These are phyloP conservation scores for Cocos nucifera DNA, from an alignment of 176 grass and related monocot genomes.

Conservation along the genomic window DNA sequence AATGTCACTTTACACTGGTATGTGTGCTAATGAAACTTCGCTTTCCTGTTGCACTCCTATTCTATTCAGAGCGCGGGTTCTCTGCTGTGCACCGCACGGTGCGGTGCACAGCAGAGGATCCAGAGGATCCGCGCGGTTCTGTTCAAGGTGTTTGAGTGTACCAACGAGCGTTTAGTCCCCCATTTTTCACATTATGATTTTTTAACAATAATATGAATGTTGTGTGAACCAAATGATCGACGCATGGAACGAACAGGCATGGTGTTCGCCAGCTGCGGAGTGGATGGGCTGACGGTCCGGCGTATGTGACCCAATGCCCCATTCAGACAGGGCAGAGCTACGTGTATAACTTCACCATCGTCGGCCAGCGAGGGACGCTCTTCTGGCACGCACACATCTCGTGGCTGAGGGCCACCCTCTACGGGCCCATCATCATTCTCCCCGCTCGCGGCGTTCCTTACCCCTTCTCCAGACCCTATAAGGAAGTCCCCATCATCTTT, in stretches of 20 bases:
- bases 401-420: slow-evolving; percentile 48
- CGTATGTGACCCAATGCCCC: slow-evolving; percentile 79
- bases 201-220: too few species aligned
- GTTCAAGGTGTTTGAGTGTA: too few species aligned
- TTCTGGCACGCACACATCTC: slow-evolving; percentile 69
- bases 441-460: slow-evolving; percentile 56
- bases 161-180: too few species aligned
- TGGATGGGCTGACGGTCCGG: slow-evolving; percentile 68
- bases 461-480: slow-evolving; percentile 52
- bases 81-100: too few species aligned
- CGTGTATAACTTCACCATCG: slow-evolving; percentile 42
- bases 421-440: slow-evolving; percentile 76
- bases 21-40: neutral
- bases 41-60: too few species aligned
- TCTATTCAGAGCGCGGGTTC: too few species aligned
- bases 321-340: slow-evolving; percentile 53
- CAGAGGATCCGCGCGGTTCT: too few species aligned
- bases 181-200: too few species aligned
- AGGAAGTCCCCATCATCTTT: slow-evolving; percentile 50
- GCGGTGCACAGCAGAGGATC: too few species aligned
- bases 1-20: slow-evolving; percentile 82
- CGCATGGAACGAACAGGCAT: slow-evolving; percentile 28
- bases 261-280: slow-evolving; percentile 56
- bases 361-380: slow-evolving; percentile 57
- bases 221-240: too few species aligned